Evolutionary conservation across 495 filamentous ascomycete genomes (phyloP).

Genomic region (Delitschia confertaspora): DNA sequence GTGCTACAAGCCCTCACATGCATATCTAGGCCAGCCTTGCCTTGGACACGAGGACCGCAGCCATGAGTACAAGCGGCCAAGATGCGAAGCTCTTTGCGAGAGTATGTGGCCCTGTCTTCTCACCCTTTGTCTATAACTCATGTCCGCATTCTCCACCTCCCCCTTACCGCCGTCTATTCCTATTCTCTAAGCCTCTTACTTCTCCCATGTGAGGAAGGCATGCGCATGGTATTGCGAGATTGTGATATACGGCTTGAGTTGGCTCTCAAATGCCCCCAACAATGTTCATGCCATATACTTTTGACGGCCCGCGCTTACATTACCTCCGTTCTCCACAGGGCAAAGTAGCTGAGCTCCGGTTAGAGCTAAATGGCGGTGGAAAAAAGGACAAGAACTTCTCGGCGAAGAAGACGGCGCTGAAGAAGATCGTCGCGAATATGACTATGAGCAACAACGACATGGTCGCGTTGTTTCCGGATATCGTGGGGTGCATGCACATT

Average conservation of each 20-base stretch:
- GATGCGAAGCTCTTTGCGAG: conserved; percentile 99
- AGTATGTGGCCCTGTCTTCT: conserved; percentile 53
- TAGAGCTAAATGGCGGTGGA: conserved; percentile 84
- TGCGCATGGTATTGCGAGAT: too few relatives aligned
- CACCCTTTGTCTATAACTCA: too few relatives aligned
- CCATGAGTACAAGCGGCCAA: conserved; percentile 71
- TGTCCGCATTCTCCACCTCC: conserved; percentile 35
- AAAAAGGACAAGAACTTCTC: conserved; percentile 98
- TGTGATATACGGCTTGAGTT: too few relatives aligned
- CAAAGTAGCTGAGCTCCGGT: conserved; percentile 95
- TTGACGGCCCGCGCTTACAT: conserved; percentile 23
- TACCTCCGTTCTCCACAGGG: conserved; percentile 54
- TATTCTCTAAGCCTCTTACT: conserved; percentile 26
- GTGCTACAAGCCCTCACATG: conserved; percentile 21
- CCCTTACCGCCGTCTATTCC: conserved; percentile 22
- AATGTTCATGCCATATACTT: conserved; percentile 27
- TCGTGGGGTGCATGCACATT: conserved; percentile 89
- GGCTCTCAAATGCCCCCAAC: conserved; percentile 14
- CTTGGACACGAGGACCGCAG: conserved; percentile 14
- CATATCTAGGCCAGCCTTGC: conserved; percentile 6
- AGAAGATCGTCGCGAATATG: conserved; percentile 99
- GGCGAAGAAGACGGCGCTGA: conserved; percentile 95
- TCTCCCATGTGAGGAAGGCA: too few relatives aligned
- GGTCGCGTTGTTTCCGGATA: conserved; percentile 92
- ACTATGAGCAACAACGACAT: conserved; percentile 99